These are phyloP conservation scores for Cyclostephanos tholiformis DNA, from an alignment of 108 stramenopile species.

Conservation along the genomic window DNA sequence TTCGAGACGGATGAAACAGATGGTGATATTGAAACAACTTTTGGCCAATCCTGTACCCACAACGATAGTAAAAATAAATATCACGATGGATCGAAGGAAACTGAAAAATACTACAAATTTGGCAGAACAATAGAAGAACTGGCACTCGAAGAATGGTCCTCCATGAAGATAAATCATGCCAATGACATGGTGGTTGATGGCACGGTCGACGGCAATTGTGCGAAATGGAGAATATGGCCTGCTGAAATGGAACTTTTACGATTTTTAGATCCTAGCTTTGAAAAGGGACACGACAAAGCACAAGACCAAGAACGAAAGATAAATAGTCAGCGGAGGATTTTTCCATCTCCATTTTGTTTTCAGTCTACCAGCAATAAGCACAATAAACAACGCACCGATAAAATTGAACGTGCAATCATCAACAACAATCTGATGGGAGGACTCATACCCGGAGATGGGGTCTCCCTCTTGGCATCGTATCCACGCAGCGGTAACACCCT, in stretches of 20 bases:
- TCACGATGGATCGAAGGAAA: conserved; percentile 4
- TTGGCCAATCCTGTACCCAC: not conserved
- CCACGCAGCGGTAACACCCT: conserved; percentile 92
- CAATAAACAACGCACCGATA: not conserved
- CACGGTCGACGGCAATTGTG: not conserved
- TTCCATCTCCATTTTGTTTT: conserved; percentile 31
- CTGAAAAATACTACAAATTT: conserved; percentile 19
- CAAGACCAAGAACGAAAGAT: not conserved
- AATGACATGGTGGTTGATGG: conserved; percentile 6
- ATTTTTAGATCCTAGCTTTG: conserved; percentile 17
- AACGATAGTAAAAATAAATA: not conserved
- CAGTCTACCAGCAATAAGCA: not conserved
- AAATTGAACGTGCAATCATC: not conserved
- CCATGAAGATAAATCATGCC: conserved; percentile 30
- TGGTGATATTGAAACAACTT: not conserved
- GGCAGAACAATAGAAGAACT: conserved; percentile 48
- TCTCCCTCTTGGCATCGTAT: conserved; percentile 79
- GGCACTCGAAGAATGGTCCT: conserved; percentile 46
- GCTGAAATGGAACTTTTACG: conserved; percentile 50
- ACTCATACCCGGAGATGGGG: conserved; percentile 30
- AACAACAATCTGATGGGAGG: not conserved
- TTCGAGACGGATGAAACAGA: conserved; percentile 6
- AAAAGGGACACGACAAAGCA: not conserved
- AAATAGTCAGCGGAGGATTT: not conserved
- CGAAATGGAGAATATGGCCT: conserved; percentile 26